Percentiles rank a stretch among this genome's conserved stretches.
Conservation (phyloP, 179 eudicot species). For the Spinacia oleracea region DNA sequence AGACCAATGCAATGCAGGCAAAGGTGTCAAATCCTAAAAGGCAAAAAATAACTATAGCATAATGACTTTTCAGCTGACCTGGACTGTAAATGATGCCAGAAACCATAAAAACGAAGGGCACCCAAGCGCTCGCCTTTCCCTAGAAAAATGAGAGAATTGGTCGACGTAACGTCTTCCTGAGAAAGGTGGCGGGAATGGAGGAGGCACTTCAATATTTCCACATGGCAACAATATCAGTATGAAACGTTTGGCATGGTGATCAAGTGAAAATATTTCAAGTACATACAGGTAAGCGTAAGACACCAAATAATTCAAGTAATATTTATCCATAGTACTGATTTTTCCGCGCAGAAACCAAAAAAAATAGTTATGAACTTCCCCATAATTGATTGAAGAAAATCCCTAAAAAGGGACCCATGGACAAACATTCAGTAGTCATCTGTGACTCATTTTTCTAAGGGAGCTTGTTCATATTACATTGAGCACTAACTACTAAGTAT, state of each 20-base stretch:
- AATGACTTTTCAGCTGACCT: constrained; percentile 46
- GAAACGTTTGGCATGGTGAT: constrained; percentile 46
- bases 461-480: neutral
- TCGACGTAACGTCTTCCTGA: constrained; percentile 67
- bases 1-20: constrained; percentile 21
- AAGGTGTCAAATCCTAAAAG: constrained; percentile 8
- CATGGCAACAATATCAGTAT: constrained; percentile 26
- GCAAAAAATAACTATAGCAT: neutral
- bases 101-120: constrained; percentile 88
- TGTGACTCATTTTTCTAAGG: neutral
- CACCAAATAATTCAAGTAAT: constrained; percentile 1
- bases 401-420: neutral
- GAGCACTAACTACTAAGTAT: neutral
- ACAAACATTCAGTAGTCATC: neutral
- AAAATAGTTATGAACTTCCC: neutral
- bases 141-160: constrained; percentile 56
- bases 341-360: neutral
- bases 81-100: constrained; percentile 50
- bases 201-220: constrained; percentile 82
- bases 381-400: neutral
- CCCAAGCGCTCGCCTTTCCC: constrained; percentile 62
- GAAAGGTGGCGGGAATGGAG: constrained; percentile 88
- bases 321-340: neutral
- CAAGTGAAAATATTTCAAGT: constrained; percentile 36
- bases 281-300: constrained; percentile 16